phyloP scores from a whole-genome alignment of 1,284 basidiomycete species.

The Malassezia furfur region DNA sequence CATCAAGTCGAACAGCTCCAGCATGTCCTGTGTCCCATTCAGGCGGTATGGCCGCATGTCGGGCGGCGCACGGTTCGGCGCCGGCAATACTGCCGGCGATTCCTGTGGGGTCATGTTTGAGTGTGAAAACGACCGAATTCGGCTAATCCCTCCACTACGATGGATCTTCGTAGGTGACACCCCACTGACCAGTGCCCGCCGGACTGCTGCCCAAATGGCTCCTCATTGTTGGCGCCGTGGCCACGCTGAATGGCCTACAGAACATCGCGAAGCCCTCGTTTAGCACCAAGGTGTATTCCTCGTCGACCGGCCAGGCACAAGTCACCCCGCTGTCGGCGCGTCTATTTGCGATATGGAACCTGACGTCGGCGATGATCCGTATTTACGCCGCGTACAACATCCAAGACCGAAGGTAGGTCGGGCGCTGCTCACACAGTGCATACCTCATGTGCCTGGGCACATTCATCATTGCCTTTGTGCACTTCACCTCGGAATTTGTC shows the following conservation, averaged over 20 bases:
- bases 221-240: slow-evolving; percentile 29
- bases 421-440: slow-evolving; percentile 18
- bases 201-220: slow-evolving; percentile 40
- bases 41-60: slow-evolving; percentile 17
- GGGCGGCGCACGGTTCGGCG: slow-evolving; percentile 3
- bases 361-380: slow-evolving; percentile 39
- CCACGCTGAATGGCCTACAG: slow-evolving; percentile 34
- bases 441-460: slow-evolving; percentile 80
- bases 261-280: slow-evolving; percentile 32
- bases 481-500: slow-evolving; percentile 76
- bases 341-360: slow-evolving; percentile 44
- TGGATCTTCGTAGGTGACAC: neutral
- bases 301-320: slow-evolving; percentile 22
- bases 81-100: neutral
- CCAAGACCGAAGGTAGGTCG: slow-evolving; percentile 28
- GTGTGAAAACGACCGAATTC: neutral
- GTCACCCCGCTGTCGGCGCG: slow-evolving; percentile 40
- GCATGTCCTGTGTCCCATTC: slow-evolving; percentile 35
- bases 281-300: slow-evolving; percentile 36
- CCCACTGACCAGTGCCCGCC: slow-evolving; percentile 16
- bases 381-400: slow-evolving; percentile 41
- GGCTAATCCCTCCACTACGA: neutral
- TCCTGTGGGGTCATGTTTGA: neutral
- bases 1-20: slow-evolving; percentile 27
- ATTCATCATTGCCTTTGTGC: slow-evolving; percentile 78